Percentiles rank a stretch among this genome's conserved stretches.
phyloP scores from a whole-genome alignment of 129 eudicot genomes.

The Deinandra increscens region DNA sequence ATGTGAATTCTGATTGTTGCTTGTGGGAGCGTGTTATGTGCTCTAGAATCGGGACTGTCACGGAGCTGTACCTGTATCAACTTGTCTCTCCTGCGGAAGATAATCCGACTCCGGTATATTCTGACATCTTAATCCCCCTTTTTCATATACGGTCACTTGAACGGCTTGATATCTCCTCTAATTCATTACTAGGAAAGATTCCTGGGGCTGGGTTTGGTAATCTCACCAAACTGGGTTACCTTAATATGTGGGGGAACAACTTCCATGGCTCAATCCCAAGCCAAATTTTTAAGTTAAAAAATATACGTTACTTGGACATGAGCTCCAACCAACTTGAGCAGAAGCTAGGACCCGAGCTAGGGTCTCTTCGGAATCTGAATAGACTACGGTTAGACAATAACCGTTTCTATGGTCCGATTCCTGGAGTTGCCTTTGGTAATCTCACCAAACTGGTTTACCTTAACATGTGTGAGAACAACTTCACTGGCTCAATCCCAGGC shows the following conservation, averaged over 20 bases:
- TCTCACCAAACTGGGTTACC: conserved; percentile 41
- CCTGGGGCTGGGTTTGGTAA: conserved; percentile 41
- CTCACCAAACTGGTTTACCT: no score
- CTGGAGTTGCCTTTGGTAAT: no score
- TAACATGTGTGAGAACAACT: conserved; percentile 39
- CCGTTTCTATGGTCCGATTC: conserved; percentile 36
- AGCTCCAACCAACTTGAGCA: conserved; percentile 37
- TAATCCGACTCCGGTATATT: neutral
- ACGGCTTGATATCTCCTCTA: conserved; percentile 45
- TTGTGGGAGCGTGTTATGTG: conserved; percentile 48
- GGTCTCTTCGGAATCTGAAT: conserved; percentile 26
- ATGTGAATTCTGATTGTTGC: conserved; percentile 46
- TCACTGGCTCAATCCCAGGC: conserved; percentile 42
- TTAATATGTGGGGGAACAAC: conserved; percentile 40
- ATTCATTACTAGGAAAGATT: conserved; percentile 37
- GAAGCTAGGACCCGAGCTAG: conserved; percentile 28
- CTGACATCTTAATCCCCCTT: conserved; percentile 39
- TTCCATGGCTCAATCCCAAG: conserved; percentile 45
- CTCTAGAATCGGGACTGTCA: conserved; percentile 5
- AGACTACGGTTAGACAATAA: conserved; percentile 27
- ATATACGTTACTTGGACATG: conserved; percentile 42
- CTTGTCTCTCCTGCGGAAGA: conserved; percentile 2
- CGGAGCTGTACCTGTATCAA: conserved; percentile 33
- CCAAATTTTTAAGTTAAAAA: conserved; percentile 30
- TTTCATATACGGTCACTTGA: conserved; percentile 34